phyloP scores from a whole-genome alignment of 2,329 filamentous ascomycete genomes.

The Proliferodiscus dingleyae region DNA sequence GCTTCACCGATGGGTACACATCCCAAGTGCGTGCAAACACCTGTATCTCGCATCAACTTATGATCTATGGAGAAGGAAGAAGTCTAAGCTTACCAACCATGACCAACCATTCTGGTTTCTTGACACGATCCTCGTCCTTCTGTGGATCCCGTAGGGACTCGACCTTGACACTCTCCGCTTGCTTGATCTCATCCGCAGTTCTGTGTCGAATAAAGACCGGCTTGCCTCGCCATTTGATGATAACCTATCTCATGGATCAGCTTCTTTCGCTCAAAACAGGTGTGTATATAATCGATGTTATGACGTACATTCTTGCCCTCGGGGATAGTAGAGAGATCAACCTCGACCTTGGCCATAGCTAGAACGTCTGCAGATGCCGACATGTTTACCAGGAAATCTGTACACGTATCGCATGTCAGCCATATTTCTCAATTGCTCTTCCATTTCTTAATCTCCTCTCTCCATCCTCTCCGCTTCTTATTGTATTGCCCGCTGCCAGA shows the following conservation, averaged over 20 bases:
- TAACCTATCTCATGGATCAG: constrained; percentile 55
- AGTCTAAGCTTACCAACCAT: constrained; percentile 71
- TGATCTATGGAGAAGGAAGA: neutral
- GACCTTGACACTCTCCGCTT: constrained; percentile 86
- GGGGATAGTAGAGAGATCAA: constrained; percentile 85
- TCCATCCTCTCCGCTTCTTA: neutral
- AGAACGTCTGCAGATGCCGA: constrained; percentile 96
- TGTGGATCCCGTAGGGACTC: constrained; percentile 85
- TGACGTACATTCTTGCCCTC: constrained; percentile 96
- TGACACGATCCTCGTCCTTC: constrained; percentile 83
- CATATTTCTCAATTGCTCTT: constrained; percentile 18
- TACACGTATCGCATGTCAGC: constrained; percentile 16
- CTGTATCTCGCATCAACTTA: constrained; percentile 38
- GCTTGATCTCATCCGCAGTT: constrained; percentile 85
- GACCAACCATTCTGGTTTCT: constrained; percentile 98
- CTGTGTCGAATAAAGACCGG: constrained; percentile 99
- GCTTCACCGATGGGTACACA: constrained; percentile 99
- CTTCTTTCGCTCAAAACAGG: neutral
- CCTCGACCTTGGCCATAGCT: constrained; percentile 99
- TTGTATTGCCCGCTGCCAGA: neutral
- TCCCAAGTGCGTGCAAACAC: constrained; percentile 98
- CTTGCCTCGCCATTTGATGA: constrained; percentile 99
- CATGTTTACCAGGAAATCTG: constrained; percentile 99
- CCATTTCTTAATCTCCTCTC: neutral
- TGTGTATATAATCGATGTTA: constrained; percentile 4